A percentile compares a stretch with the other conserved stretches of the same genome.
phyloP scores from a whole-genome alignment of 2,329 filamentous ascomycete genomes.

The Xylariaceae sp. region DNA sequence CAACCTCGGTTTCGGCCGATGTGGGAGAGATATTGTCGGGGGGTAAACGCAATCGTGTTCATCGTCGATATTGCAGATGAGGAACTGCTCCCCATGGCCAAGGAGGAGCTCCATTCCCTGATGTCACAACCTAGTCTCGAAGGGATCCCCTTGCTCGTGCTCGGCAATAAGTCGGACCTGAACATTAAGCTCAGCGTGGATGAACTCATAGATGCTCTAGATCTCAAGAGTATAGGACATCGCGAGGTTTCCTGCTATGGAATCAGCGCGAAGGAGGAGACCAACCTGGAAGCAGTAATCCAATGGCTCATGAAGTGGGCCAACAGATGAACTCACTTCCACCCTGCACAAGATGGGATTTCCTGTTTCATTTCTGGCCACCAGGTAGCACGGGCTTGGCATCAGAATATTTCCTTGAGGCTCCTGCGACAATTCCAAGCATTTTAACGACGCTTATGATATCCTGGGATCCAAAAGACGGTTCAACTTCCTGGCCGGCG shows the following conservation, averaged over 20 bases:
- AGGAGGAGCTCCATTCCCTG: constrained; percentile 88
- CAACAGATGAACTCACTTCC: constrained; percentile 58
- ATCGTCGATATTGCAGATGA: constrained; percentile 95
- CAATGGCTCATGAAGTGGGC: constrained; percentile 95
- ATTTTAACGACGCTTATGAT: constrained; percentile 38
- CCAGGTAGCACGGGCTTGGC: constrained; percentile 11
- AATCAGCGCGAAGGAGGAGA: constrained; percentile 98
- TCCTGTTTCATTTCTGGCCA: constrained; percentile 11
- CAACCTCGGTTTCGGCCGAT: constrained; percentile 96
- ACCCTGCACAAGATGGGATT: constrained; percentile 4
- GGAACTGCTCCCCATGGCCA: constrained; percentile 77
- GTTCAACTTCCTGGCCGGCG: constrained; percentile 33
- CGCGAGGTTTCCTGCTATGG: constrained; percentile 98
- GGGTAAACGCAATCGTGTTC: constrained; percentile 96
- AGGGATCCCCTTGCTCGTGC: constrained; percentile 88
- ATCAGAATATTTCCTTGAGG: constrained; percentile 10
- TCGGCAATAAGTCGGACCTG: constrained; percentile 97
- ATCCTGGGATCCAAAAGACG: constrained; percentile 36
- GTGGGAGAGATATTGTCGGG: constrained; percentile 99
- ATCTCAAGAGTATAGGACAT: constrained; percentile 84
- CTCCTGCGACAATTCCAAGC: constrained; percentile 31
- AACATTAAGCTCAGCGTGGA: constrained; percentile 90
- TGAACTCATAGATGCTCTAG: constrained; percentile 89
- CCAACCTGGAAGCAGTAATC: constrained; percentile 94
- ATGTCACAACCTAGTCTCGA: constrained; percentile 82